phyloP scores from a whole-genome alignment of 805 yeast genomes.

The Pichia phayaonensis region DNA sequence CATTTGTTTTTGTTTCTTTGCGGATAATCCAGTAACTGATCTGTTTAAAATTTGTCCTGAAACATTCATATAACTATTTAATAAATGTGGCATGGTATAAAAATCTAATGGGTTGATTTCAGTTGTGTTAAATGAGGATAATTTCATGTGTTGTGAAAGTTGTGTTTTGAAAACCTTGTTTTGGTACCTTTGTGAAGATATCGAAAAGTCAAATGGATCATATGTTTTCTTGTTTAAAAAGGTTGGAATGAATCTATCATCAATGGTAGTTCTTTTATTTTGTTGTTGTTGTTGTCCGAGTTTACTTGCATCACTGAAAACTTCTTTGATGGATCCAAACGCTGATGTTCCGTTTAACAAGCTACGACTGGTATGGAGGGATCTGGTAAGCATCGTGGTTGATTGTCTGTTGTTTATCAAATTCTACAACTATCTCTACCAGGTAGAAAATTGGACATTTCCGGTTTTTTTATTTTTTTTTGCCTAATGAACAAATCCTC shows the following conservation, averaged over 20 bases:
- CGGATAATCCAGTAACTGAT: slow-evolving; percentile 58
- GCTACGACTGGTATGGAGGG: neutral
- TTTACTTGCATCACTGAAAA: slow-evolving; percentile 4
- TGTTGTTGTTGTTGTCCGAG: neutral
- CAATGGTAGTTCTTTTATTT: slow-evolving; percentile 11
- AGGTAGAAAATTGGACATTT: neutral
- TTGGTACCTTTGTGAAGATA: slow-evolving; percentile 48
- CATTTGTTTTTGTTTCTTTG: slow-evolving; percentile 60
- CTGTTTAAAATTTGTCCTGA: slow-evolving; percentile 76
- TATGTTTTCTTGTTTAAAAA: slow-evolving; percentile 47
- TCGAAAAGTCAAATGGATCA: slow-evolving; percentile 76
- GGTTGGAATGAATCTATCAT: slow-evolving; percentile 29
- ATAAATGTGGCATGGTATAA: slow-evolving; percentile 62
- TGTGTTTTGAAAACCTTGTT: slow-evolving; percentile 23
- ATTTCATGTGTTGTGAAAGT: slow-evolving; percentile 21
- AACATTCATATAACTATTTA: slow-evolving; percentile 57
- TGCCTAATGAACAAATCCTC: too few species aligned
- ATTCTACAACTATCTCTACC: too few species aligned
- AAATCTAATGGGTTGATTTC: slow-evolving; percentile 63
- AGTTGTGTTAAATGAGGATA: slow-evolving; percentile 25
- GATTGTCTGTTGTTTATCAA: neutral
- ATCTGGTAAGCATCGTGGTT: neutral
- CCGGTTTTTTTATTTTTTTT: too few species aligned
- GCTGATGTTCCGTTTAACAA: neutral
- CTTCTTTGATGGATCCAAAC: slow-evolving; percentile 3